A percentile compares a stretch with the other conserved stretches of the same genome.
These are phyloP conservation scores for Tephrocybe sp. DNA, from an alignment of 768 basidiomycete genomes.

Conservation along the genomic window DNA sequence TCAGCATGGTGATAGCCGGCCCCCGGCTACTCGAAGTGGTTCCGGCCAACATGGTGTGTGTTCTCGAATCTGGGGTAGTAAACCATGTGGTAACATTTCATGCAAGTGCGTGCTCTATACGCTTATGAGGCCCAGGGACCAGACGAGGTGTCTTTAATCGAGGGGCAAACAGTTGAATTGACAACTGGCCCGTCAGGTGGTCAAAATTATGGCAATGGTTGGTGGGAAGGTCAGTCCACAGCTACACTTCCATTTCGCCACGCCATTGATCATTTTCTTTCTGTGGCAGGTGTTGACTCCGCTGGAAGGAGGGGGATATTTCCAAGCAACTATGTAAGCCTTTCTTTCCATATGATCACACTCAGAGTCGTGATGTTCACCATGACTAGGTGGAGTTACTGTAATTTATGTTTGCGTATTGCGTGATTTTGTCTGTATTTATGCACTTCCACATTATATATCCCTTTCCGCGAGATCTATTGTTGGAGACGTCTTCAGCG, in stretches of 20 bases:
- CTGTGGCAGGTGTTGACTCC: constrained; percentile 52
- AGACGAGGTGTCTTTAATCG: constrained; percentile 64
- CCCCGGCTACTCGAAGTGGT: constrained; percentile 23
- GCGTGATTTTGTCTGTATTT: no score
- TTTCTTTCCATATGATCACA: constrained; percentile 11
- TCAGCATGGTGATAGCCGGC: constrained; percentile 27
- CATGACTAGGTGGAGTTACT: constrained; percentile 51
- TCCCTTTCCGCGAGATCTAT: no score
- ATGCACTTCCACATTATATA: no score
- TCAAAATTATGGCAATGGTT: constrained; percentile 69
- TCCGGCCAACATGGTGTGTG: constrained; percentile 52
- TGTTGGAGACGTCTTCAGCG: no score
- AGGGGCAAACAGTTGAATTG: constrained; percentile 62
- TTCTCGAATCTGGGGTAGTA: not conserved
- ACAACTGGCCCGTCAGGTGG: constrained; percentile 61
- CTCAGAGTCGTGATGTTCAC: no score
- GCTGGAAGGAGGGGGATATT: constrained; percentile 74
- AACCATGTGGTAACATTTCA: constrained; percentile 8
- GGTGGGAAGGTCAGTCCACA: constrained; percentile 76
- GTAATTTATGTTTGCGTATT: not conserved
- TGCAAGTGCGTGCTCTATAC: constrained; percentile 79
- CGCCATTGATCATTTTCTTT: constrained; percentile 14
- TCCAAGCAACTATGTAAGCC: constrained; percentile 83
- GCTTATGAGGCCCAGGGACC: constrained; percentile 70
- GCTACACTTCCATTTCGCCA: constrained; percentile 17